Conservation (phyloP, 1,284 basidiomycete species). For the Athelia psychrophila region DNA sequence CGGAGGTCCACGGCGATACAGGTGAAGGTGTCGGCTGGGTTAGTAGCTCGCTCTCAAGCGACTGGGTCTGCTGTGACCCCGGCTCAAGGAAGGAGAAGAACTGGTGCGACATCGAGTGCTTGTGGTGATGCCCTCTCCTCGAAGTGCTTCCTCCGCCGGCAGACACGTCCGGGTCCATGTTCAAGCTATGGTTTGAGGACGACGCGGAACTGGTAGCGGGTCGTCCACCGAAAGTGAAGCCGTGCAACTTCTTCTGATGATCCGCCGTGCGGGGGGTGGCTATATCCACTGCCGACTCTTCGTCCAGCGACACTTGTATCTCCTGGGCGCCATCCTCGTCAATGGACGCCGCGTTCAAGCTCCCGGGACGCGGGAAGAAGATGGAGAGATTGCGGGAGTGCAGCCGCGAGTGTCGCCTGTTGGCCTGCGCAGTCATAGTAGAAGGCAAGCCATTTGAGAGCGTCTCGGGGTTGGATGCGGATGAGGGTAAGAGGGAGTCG, state of each 20-base stretch:
- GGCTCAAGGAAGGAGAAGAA: constrained; percentile 55
- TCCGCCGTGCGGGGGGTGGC: constrained; percentile 23
- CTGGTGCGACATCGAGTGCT: constrained; percentile 81
- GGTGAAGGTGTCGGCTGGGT: constrained; percentile 50
- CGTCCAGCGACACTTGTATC: constrained; percentile 38
- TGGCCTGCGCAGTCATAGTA: constrained; percentile 26
- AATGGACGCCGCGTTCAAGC: constrained; percentile 55
- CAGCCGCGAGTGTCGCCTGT: constrained; percentile 65
- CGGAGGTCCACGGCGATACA: constrained; percentile 50
- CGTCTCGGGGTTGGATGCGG: constrained; percentile 14
- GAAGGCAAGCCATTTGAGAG: constrained; percentile 12
- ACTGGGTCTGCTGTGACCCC: constrained; percentile 13
- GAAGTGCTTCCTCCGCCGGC: constrained; percentile 23
- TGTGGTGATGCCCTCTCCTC: constrained; percentile 85
- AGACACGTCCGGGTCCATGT: not conserved
- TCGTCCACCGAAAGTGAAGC: constrained; percentile 64
- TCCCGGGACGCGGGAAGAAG: constrained; percentile 85
- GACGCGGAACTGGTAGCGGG: constrained; percentile 18
- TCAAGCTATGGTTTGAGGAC: constrained; percentile 7
- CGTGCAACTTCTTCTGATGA: constrained; percentile 21
- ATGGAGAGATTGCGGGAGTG: constrained; percentile 90
- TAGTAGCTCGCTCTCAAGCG: constrained; percentile 32
- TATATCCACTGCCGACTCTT: constrained; percentile 41
- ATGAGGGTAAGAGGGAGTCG: constrained; percentile 20
- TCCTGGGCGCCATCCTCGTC: constrained; percentile 65